phyloP scores from a whole-genome alignment of 495 filamentous ascomycete species.

The Xylona heveae region DNA sequence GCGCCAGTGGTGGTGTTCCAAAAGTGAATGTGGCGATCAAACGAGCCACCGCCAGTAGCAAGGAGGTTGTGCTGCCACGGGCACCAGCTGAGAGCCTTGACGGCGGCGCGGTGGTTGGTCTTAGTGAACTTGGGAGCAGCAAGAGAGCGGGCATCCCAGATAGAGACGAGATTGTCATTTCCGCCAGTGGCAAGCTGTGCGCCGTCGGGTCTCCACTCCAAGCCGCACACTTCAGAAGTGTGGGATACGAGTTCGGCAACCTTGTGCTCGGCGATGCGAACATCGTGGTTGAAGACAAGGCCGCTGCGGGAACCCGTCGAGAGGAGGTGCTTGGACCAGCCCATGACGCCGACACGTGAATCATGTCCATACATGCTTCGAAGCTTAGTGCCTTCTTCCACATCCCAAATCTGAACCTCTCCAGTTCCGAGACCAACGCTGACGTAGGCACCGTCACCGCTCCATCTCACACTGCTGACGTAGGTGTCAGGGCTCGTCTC shows the following conservation, averaged over 20 bases:
- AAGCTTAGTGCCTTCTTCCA: conserved; percentile 82
- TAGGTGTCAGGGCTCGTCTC: conserved; percentile 83
- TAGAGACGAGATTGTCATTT: conserved; percentile 95
- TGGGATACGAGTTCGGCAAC: conserved; percentile 89
- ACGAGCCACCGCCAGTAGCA: conserved; percentile 87
- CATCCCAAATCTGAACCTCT: conserved; percentile 98
- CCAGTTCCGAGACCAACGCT: conserved; percentile 86
- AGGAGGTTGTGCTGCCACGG: conserved; percentile 96
- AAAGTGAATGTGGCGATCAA: conserved; percentile 97
- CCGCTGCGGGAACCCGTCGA: conserved; percentile 88
- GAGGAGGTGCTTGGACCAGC: conserved; percentile 93
- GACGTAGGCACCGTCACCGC: conserved; percentile 88
- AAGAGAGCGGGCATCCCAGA: conserved; percentile 93
- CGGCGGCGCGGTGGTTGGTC: conserved; percentile 95
- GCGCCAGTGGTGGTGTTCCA: conserved; percentile 98
- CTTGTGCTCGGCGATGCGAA: conserved; percentile 95
- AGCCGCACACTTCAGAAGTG: conserved; percentile 90
- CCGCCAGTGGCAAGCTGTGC: conserved; percentile 91
- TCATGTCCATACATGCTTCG: conserved; percentile 98
- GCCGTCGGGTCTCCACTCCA: conserved; percentile 93
- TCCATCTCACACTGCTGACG: conserved; percentile 96
- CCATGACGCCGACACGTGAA: conserved; percentile 90
- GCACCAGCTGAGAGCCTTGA: conserved; percentile 97
- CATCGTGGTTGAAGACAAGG: conserved; percentile 97
- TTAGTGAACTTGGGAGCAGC: conserved; percentile 93